Evolutionary conservation across 2,329 filamentous ascomycete species (phyloP), one percentile per base, ranked within the genome.

Genomic region (Diaporthe vaccinii): DNA sequence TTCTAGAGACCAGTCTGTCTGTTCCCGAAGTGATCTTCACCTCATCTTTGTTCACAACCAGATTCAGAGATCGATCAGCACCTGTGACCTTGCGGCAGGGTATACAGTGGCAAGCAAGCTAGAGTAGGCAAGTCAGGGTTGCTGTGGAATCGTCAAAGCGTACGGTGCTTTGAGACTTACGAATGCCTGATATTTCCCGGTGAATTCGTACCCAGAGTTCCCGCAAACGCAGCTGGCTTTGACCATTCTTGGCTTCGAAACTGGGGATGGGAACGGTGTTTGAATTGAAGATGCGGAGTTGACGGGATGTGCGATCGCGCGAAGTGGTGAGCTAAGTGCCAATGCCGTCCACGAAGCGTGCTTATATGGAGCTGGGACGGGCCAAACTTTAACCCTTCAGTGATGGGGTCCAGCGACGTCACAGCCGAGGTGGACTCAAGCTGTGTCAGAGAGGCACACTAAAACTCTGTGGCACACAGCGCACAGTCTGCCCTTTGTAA

Each of bases 181-280:
- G n/a, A 55, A 73, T 15, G 61, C 46, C 17, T 53, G 55, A 15
- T 73, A 75, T 9, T 73, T 53, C 14, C 74, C 74, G 2, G 69
- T 75, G 31, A 72, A 75, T 8, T 75, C 74, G 17, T 75, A 75
- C 22, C 34, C 71, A 34, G 68, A 58, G 49, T 51, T 28, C 3
- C 74, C 74, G 34, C 74, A 75, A 25, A 75, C 59, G 25, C 74
- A 75, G 36, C 74, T 75, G 28, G 68, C 74, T 51, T 68, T 75
- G 51, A 75, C 74, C 22, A 75, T 72, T 36, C 59, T 72, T 36
- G 65, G 34, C 34, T 53, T 69, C 8, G 62, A 14, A 12, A 20
- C 31, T 55, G 46, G 31, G n/a, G 34, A 22, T 17, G 20, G 25
- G 20, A 1, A 34, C 25, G 7, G n/a, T 39, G 15, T 22, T 14